Evolutionary conservation across 768 basidiomycete species (phyloP), one percentile per base, ranked within the genome.

Genomic region (Cystofilobasidium macerans): DNA sequence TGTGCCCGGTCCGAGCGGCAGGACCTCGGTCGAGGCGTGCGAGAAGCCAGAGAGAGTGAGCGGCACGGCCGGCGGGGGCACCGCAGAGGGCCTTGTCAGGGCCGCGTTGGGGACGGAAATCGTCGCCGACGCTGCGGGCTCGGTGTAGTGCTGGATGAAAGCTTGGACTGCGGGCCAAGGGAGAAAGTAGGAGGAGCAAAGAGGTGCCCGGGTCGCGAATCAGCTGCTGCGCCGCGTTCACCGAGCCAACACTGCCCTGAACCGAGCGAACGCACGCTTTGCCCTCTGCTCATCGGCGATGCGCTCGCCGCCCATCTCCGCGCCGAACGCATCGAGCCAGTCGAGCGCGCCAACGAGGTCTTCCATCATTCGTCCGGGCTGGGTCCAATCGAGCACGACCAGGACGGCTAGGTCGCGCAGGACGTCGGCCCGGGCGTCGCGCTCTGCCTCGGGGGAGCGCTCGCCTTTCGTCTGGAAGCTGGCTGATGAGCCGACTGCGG

Each of bases 361-460:
- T 18, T 86, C 83, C 1, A 73, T 64, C 74, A 98, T 98, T 1
- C 85, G 83, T 84, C 89, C 93, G 0, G 94, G 94, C 70, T 83
- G 83, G 70, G 91, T 94, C 94, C 95, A 99, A 75, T 99, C 94
- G 13, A 99, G 78, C 0, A 86, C 84, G 71, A 98, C 87, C 72
- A 95, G 78, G 53, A 91, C 83, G 16, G 71, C 73, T 11, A 75
- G 75, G 64, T 76, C 74, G 71, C 75, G 35, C 45, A 45, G 48
- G 2, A 61, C 59, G 51, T 54, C 30, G 16, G 64, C 57, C 48
- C 51, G 36, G 5, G 38, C 58, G 36, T 32, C 48, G 18, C 53
- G 32, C 18, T 35, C 43, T 18, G 48, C 62, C 14, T 48, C 30
- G 7, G 62, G 18, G 35, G 18, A 38, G 8, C 32, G 26, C 42